These are phyloP conservation scores for Gossypium ekmanianum DNA, from an alignment of 345 rosid species.

Conservation along the genomic window DNA sequence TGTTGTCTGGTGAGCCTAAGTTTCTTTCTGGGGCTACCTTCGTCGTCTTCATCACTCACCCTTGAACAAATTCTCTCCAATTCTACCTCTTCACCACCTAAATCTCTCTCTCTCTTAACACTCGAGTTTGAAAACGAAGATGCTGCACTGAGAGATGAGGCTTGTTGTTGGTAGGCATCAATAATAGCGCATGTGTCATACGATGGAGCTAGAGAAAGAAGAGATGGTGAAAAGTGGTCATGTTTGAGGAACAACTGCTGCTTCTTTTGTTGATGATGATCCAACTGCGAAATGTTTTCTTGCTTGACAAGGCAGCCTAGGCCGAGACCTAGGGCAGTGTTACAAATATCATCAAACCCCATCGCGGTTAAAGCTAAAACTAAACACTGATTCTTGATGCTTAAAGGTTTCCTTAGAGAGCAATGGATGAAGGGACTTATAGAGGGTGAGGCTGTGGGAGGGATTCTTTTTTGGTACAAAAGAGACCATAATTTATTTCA, in stretches of 20 bases:
- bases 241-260: constrained; percentile 24
- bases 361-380: neutral
- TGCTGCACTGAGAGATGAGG: constrained; percentile 28
- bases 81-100: constrained; percentile 24
- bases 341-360: constrained; percentile 30
- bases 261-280: constrained; percentile 18
- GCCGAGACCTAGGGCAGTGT: constrained; percentile 34
- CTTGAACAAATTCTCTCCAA: constrained; percentile 36
- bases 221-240: constrained; percentile 38
- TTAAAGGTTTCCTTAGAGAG: neutral
- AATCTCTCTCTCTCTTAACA: constrained; percentile 32
- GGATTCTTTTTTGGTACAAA: too few species aligned
- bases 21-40: constrained; percentile 37
- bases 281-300: constrained; percentile 2
- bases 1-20: constrained; percentile 50
- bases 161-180: constrained; percentile 25
- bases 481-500: too few species aligned
- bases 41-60: constrained; percentile 43
- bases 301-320: constrained; percentile 22
- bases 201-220: constrained; percentile 32
- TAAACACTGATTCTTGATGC: neutral
- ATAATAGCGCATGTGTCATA: constrained; percentile 12
- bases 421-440: constrained; percentile 1
- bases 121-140: constrained; percentile 37
- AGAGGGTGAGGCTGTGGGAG: neutral